A percentile compares a stretch with the other conserved stretches of the same genome.
phyloP scores from a whole-genome alignment of 345 rosid species.

The Eucalyptus dawsonii region DNA sequence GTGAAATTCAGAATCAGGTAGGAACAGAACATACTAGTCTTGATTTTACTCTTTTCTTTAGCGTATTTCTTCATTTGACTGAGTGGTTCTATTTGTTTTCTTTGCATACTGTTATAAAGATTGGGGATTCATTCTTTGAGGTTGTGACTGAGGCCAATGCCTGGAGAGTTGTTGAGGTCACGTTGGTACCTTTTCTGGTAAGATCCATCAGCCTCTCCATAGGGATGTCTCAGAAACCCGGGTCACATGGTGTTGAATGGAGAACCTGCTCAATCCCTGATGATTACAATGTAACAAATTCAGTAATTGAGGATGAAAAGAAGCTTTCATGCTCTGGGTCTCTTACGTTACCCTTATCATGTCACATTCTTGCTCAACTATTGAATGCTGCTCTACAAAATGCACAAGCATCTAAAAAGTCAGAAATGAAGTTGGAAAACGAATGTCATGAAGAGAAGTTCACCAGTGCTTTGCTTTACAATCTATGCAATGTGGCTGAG shows the following conservation, averaged over 20 bases:
- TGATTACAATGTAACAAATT: slow-evolving; percentile 2
- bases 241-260: slow-evolving; percentile 32
- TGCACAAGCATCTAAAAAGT: slow-evolving; percentile 11
- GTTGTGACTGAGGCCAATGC: slow-evolving; percentile 41
- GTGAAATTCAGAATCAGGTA: slow-evolving; percentile 71
- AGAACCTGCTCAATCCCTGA: slow-evolving; percentile 4
- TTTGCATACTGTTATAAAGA: slow-evolving; percentile 27
- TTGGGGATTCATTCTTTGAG: slow-evolving; percentile 47
- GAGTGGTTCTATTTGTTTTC: neutral
- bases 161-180: slow-evolving; percentile 48
- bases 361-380: slow-evolving; percentile 45
- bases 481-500: slow-evolving; percentile 54
- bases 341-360: slow-evolving; percentile 47
- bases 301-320: slow-evolving; percentile 12
- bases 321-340: slow-evolving; percentile 10
- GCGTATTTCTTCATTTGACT: neutral
- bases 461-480: slow-evolving; percentile 48
- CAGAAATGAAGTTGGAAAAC: slow-evolving; percentile 2
- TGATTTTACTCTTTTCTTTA: neutral
- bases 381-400: slow-evolving; percentile 43
- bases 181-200: slow-evolving; percentile 62
- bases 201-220: slow-evolving; percentile 45
- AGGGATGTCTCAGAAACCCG: slow-evolving; percentile 31
- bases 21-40: neutral
- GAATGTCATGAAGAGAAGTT: slow-evolving; percentile 22